These are phyloP conservation scores for Phytophthora parvispora DNA, from an alignment of 352 stramenopile species.

Conservation along the genomic window DNA sequence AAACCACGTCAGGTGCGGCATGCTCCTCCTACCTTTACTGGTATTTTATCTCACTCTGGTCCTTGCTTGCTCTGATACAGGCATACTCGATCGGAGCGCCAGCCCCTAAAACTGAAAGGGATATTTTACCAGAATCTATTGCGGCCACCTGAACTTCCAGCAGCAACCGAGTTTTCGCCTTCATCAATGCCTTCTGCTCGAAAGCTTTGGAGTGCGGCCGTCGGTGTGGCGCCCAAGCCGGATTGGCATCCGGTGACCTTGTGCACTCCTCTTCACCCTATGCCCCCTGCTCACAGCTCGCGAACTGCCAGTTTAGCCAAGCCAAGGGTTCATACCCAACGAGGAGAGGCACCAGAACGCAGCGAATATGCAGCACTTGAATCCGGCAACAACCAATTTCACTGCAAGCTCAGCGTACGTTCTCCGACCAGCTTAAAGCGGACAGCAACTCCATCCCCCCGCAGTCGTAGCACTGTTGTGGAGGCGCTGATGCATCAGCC, in stretches of 20 bases:
- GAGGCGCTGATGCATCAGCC: slow-evolving; percentile 42
- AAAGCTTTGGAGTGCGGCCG: slow-evolving; percentile 11
- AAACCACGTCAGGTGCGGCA: slow-evolving; percentile 16
- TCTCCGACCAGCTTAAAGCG: slow-evolving; percentile 13
- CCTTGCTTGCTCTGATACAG: slow-evolving; percentile 1
- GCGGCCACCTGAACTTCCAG: slow-evolving; percentile 24
- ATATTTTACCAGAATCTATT: slow-evolving; percentile 38
- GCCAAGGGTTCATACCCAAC: background rate
- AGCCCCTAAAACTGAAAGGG: slow-evolving; percentile 15
- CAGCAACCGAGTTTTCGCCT: slow-evolving; percentile 4
- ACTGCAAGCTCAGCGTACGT: background rate
- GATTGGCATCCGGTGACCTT: slow-evolving; percentile 7
- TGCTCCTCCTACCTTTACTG: background rate
- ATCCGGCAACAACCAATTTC: background rate
- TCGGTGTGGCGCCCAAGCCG: background rate
- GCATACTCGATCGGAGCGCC: background rate
- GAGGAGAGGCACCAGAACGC: background rate
- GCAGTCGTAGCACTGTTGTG: slow-evolving; percentile 26
- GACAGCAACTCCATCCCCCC: slow-evolving; percentile 19
- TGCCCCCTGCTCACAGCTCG: background rate
- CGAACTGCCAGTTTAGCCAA: background rate
- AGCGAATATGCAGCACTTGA: background rate
- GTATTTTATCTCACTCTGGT: slow-evolving; percentile 9
- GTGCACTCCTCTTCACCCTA: slow-evolving; percentile 3
- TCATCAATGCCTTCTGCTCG: slow-evolving; percentile 1